Evolutionary conservation across 305 asterid species (phyloP), one percentile per base, ranked within the genome.

Genomic region (Fraxinus baroniana): DNA sequence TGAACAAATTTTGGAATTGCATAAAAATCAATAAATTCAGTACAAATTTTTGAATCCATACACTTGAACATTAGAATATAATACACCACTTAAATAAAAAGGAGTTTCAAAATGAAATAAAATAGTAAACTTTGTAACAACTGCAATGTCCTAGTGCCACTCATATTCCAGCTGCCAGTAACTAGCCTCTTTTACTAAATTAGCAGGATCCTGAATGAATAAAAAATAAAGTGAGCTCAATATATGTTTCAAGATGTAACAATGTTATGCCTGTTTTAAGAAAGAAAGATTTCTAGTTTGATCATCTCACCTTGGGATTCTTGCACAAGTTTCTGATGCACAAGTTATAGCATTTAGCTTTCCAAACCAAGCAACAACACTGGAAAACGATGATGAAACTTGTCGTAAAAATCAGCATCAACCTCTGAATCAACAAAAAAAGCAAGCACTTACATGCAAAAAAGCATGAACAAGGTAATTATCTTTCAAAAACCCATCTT

Each of bases 81-180:
- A 24, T 24, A 24, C 26, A 24, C 26, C 26, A 24, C 26, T 1
- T 24, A 24, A 24, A 24, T n/a, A n/a, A n/a, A n/a, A n/a, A n/a
- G n/a, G n/a, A n/a, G n/a, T n/a, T n/a, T n/a, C n/a, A n/a, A n/a
- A n/a, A n/a, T n/a, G n/a, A n/a, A n/a, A n/a, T n/a, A n/a, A n/a
- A n/a, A n/a, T n/a, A n/a, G n/a, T n/a, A n/a, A n/a, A 96, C 89
- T 96, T 96, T 6, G 99, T 94, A 80, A 89, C 95, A 85, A 96
- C 99, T 78, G 98, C 99, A 88, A 94, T 96, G 86, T 96, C 99
- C 89, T 96, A 98, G 20, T 97, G 95, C 99, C 99, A 96, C 85
- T 96, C 98, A 76, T 96, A 92, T 80, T 96, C 99, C 86, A 89
- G 91, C 86, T 91, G 93, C 99, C 99, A 96, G 91, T 97, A 89